These are phyloP conservation scores for Medicago truncatula DNA, from an alignment of 306 rosid species.

Conservation along the genomic window DNA sequence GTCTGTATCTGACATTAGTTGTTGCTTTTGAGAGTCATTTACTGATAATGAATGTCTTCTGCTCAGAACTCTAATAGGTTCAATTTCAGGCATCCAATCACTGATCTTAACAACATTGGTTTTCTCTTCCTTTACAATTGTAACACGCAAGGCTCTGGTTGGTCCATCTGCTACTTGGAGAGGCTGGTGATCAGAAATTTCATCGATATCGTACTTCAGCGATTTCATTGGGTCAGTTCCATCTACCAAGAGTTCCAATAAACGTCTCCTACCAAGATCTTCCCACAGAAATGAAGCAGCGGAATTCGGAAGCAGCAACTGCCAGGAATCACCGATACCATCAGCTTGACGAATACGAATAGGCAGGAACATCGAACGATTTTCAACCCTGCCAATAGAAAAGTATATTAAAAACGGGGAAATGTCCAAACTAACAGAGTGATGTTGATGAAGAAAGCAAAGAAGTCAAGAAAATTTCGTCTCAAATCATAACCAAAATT, in stretches of 20 bases:
- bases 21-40: slow-evolving; percentile 57
- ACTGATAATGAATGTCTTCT: slow-evolving; percentile 51
- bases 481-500: slow-evolving; percentile 9
- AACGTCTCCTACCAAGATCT: slow-evolving; percentile 91
- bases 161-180: slow-evolving; percentile 61
- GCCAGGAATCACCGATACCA: slow-evolving; percentile 83
- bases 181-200: slow-evolving; percentile 81
- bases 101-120: slow-evolving; percentile 75
- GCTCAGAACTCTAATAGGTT: slow-evolving; percentile 54
- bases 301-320: slow-evolving; percentile 77
- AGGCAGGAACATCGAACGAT: slow-evolving; percentile 87
- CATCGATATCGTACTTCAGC: slow-evolving; percentile 79
- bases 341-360: slow-evolving; percentile 86
- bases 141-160: slow-evolving; percentile 74
- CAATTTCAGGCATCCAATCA: slow-evolving; percentile 96
- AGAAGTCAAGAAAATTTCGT: slow-evolving; percentile 10
- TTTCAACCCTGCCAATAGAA: slow-evolving; percentile 79
- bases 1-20: slow-evolving; percentile 54
- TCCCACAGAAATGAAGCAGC: slow-evolving; percentile 94
- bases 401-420: slow-evolving; percentile 31
- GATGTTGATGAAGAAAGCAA: slow-evolving; percentile 14
- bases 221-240: slow-evolving; percentile 77
- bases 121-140: slow-evolving; percentile 84
- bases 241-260: slow-evolving; percentile 79
- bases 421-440: slow-evolving; percentile 16